Evolutionary conservation across 2,329 filamentous ascomycete species (phyloP), one percentile per base, ranked within the genome.

Genomic region (Fusarium euwallaceae): DNA sequence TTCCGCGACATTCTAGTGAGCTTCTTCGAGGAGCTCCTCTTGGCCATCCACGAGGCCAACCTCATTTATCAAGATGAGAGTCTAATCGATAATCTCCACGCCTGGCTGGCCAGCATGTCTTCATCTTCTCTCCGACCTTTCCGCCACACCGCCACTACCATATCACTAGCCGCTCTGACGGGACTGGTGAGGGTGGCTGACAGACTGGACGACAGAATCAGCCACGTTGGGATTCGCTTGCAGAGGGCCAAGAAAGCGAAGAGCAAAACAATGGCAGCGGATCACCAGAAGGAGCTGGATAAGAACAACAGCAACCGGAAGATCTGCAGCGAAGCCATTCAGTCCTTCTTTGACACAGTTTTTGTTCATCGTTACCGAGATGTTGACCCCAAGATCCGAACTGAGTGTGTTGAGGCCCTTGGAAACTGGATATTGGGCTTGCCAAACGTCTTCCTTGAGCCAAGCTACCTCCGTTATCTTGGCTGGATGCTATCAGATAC

Each of bases 281-380:
- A 93, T 14, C 91, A 97, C 27, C 91, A 97, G 80, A 87, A 90
- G 48, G 93, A 91, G 65, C 87, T 96, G 43, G 88, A 92, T 51
- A 90, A 95, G 74, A 91, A 92, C 39, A 92, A 92, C 73, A 86
- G 90, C 71, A 92, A 92, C 79, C 88, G 94, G 37, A 92, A 94
- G 69, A 86, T 88, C 14, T 90, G 95, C 63, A 92, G 94, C 73
- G 88, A 89, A 34, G 88, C 92, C 69, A 91, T 98, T 67, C 92
- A 92, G 75, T 95, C 97, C 75, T 94, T 95, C 78, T 97, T 98
- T 80, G 94, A 98, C 76, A 94, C 94, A 2, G 92, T 98, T 56
- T 99, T 98, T 81, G 93, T 98, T 34, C 96, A 99, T 83, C 92
- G 97, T 58, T 99, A 98, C 82, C 94, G 97, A 71, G 97, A 99